Evolutionary conservation across 73 alveolate species (phyloP), one percentile per base, ranked within the genome.

Genomic region (Symbiodinium natans): DNA sequence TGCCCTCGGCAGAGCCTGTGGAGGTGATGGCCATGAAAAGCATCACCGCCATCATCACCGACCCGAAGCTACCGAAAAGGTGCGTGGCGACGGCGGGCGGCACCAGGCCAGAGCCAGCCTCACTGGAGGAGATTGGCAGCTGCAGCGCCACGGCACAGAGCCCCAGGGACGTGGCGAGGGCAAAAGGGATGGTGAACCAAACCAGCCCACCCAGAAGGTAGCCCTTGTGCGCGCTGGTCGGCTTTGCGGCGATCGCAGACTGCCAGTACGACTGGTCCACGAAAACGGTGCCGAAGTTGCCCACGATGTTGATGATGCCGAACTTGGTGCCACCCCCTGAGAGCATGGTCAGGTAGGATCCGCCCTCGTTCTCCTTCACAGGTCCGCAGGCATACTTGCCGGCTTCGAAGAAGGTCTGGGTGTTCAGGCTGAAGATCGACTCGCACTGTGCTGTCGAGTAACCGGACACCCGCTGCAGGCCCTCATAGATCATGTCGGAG

Each of bases 21-120:
- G 92, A 77, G 38, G 98, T 92, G 98, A 92, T 92, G 83, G 98
- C 98, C 98, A 92, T 92, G 92, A 92, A 92, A 29, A 92, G 98
- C 98, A 77, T 63, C 96, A 89, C 87, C 31, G 86, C 68, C 96
- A 89, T 63, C 87, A 89, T 89, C 77, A 89, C 71, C 2, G 96
- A 36, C 21, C 96, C 96, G 52, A 63, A 63, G 59, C 54, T 68
- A 10, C 96, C 96, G 52, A 89, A 71, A 48, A 89, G 85, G 75
- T 89, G 96, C 27, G 96, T 71, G 52, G 86, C 87, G 19, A 71
- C 96, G 0, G 87, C 87, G 25, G 98, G 90, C 34, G 98, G 98
- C 84, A 80, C 92, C 92, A 92, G n/a, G 48, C 98, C 98, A 1
- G 83, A 31, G 23, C 73, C 71, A 11, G 98, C 83, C 84, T 43